These are phyloP conservation scores for Miscanthus lutarioriparius DNA, from an alignment of 176 grass and related monocot genomes.

Conservation along the genomic window DNA sequence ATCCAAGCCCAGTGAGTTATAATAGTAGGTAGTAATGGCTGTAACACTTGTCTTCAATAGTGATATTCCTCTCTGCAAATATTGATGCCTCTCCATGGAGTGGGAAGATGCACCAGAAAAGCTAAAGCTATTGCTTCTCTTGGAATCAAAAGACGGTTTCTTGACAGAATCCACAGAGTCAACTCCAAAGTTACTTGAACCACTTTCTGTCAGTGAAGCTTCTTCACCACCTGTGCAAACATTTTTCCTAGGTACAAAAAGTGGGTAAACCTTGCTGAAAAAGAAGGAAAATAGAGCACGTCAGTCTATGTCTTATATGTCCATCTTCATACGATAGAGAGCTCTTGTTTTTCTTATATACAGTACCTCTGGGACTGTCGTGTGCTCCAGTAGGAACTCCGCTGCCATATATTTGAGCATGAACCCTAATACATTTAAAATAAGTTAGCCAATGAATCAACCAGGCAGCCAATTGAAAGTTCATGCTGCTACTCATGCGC, in stretches of 20 bases:
- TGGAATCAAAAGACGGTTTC: constrained; percentile 50
- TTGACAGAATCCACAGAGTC: constrained; percentile 69
- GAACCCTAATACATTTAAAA: constrained; percentile 56
- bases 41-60: constrained; percentile 87
- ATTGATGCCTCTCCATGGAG: constrained; percentile 77
- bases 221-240: constrained; percentile 69
- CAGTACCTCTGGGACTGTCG: constrained; percentile 81
- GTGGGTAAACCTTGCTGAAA: constrained; percentile 85
- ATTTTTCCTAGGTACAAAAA: constrained; percentile 82
- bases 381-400: constrained; percentile 75
- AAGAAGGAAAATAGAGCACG: background rate
- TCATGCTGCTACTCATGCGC: constrained; percentile 8
- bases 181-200: constrained; percentile 78
- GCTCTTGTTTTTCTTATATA: constrained; percentile 22
- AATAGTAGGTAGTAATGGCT: constrained; percentile 75
- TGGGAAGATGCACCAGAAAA: constrained; percentile 77
- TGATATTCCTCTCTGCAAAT: constrained; percentile 86
- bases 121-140: constrained; percentile 69
- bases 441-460: constrained; percentile 18
- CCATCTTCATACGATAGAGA: constrained; percentile 9
- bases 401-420: constrained; percentile 89
- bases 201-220: constrained; percentile 74
- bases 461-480: constrained; percentile 20
- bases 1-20: constrained; percentile 85
- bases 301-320: constrained; percentile 9